Evolutionary conservation across 768 basidiomycete genomes (phyloP).

Genomic region (Tulasnella calospora): DNA sequence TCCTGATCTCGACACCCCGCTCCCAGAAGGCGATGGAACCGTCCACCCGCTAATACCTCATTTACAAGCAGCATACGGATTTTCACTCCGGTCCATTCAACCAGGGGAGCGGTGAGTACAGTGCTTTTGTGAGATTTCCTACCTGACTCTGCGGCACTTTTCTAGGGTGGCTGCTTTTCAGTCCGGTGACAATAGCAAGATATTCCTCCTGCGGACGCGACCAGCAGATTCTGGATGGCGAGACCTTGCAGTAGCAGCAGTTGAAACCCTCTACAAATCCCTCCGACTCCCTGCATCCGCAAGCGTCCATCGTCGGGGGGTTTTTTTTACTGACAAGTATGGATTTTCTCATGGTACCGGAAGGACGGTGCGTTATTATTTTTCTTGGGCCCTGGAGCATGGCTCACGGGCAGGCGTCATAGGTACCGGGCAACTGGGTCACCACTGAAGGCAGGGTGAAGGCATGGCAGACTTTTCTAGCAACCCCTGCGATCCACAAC

Average conservation of each 20-base stretch:
- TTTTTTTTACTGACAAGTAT: neutral
- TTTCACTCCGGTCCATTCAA: too few species aligned
- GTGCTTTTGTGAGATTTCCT: too few species aligned
- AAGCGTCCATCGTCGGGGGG: neutral
- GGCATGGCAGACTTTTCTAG: neutral
- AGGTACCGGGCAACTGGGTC: neutral
- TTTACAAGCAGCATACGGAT: too few species aligned
- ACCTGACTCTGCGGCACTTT: too few species aligned
- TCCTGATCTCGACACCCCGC: too few species aligned
- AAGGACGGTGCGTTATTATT: neutral
- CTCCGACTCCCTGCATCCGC: neutral
- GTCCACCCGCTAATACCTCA: too few species aligned
- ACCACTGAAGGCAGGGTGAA: neutral
- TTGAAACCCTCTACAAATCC: neutral
- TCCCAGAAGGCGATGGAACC: too few species aligned
- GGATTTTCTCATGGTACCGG: neutral
- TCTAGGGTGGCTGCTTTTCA: too few species aligned
- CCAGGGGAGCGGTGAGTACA: too few species aligned
- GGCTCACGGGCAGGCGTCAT: neutral
- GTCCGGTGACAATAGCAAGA: too few species aligned
- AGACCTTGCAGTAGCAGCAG: neutral
- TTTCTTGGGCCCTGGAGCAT: neutral
- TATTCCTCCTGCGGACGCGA: too few species aligned
- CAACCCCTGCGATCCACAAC: neutral
- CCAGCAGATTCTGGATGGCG: neutral